Evolutionary conservation across 495 filamentous ascomycete species (phyloP), one percentile per base, ranked within the genome.

Genomic region (Apiosordaria backusii): DNA sequence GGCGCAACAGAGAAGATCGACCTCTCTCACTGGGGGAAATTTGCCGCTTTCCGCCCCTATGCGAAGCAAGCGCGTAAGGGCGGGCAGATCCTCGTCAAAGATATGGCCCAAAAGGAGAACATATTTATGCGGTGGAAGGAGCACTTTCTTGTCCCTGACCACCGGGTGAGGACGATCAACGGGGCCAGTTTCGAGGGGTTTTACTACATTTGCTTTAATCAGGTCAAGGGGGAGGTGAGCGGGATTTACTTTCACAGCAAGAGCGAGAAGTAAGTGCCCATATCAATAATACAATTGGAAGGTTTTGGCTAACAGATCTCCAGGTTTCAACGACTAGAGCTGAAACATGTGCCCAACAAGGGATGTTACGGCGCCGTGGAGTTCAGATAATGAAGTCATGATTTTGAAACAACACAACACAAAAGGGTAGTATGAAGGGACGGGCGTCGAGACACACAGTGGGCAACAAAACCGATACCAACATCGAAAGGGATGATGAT

Each of bases 81-180:
- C 35, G 79, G 79, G 24, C 76, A 78, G 60, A 74, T 80, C 27
- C 57, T 73, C 23, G 82, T 86, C 62, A 84, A 86, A n/a, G 89
- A 94, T 72, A 87, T 92, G 69, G 88, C 85, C 22, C 89, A 96
- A 74, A 84, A 88, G 63, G 93, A 97, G 70, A 89, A 97, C 74
- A 88, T 99, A 21, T 99, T 98, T 76, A 99, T 99, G 96, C 87
- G 96, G 60, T 99, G 96, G 96, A 99, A 99, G 75, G 96, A 99
- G 77, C 91, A 96, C 70, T 99, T 99, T 74, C 84, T 99, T 7
- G 96, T 99, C 3, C 96, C 96, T 10, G 92, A 98, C 71, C 96
- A 99, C 77, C 86, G 92, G 2, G 92, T 97, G 22, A 82, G 87
- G 65, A 92, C 91, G 19, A 95, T 99, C 66, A 89, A 87, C 26